Percentiles rank a stretch among this genome's conserved stretches.
Conservation (phyloP, 495 filamentous ascomycete species). For the Podospora sp. region DNA sequence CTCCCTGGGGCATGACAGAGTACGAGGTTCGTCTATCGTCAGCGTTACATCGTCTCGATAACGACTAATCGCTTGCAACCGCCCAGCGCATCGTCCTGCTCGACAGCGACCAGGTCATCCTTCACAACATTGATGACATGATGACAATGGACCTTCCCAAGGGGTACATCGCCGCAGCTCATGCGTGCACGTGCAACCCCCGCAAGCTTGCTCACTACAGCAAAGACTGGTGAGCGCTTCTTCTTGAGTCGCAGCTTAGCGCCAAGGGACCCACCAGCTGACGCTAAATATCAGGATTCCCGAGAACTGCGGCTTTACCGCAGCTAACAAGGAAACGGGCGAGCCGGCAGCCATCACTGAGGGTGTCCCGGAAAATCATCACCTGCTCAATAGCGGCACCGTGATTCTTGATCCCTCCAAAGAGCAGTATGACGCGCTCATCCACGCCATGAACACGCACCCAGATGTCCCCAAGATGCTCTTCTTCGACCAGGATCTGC, state of each 20-base stretch:
- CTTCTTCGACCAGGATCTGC: slow-evolving; percentile 46
- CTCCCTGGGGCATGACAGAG: slow-evolving; percentile 46
- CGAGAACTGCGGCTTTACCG: slow-evolving; percentile 44
- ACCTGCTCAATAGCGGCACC: slow-evolving; percentile 46
- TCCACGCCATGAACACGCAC: slow-evolving; percentile 46
- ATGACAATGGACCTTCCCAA: slow-evolving; percentile 42
- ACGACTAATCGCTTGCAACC: background rate
- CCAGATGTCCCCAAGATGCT: slow-evolving; percentile 45
- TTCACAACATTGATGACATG: slow-evolving; percentile 46
- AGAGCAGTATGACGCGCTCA: slow-evolving; percentile 37
- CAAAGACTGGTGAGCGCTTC: slow-evolving; percentile 34
- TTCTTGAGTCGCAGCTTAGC: background rate
- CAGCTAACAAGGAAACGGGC: slow-evolving; percentile 39
- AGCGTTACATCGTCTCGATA: background rate
- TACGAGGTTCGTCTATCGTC: slow-evolving; percentile 36
- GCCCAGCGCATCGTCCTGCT: slow-evolving; percentile 44
- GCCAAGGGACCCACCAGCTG: background rate
- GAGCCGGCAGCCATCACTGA: slow-evolving; percentile 39
- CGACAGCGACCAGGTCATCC: slow-evolving; percentile 44
- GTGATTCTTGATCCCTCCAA: slow-evolving; percentile 40
- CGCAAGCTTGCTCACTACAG: slow-evolving; percentile 42
- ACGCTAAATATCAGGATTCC: slow-evolving; percentile 32
- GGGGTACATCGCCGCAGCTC: slow-evolving; percentile 39
- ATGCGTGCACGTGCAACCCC: slow-evolving; percentile 45
- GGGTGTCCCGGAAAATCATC: slow-evolving; percentile 37